These are phyloP conservation scores for Chenopodium quinoa DNA, from an alignment of 148 eudicot genomes.

Conservation along the genomic window DNA sequence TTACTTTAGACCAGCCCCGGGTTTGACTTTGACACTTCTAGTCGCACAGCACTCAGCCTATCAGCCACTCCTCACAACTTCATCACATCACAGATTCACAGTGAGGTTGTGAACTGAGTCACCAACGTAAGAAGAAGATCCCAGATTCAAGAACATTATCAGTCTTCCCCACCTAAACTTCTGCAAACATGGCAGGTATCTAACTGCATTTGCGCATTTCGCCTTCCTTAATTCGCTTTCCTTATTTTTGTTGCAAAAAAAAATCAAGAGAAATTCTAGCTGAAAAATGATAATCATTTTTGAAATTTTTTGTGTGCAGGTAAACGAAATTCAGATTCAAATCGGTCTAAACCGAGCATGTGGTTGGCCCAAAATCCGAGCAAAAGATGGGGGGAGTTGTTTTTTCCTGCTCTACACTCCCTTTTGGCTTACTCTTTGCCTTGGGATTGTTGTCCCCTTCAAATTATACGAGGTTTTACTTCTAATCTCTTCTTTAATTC, in stretches of 20 bases:
- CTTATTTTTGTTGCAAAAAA: background rate
- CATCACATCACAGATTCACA: background rate
- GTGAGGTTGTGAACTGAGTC: background rate
- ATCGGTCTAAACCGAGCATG: conserved; percentile 10
- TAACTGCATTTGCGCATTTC: background rate
- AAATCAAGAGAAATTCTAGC: background rate
- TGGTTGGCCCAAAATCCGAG: conserved; percentile 84
- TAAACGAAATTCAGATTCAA: conserved; percentile 18
- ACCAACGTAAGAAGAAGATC: background rate
- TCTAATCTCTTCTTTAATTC: background rate
- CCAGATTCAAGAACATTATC: background rate
- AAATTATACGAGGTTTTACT: conserved; percentile 74
- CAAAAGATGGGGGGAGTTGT: conserved; percentile 94
- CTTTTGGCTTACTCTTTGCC: conserved; percentile 94
- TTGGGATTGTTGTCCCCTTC: conserved; percentile 85
- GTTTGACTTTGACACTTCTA: no score
- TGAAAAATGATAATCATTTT: background rate
- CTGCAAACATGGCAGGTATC: conserved; percentile 14
- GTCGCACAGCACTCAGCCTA: no score
- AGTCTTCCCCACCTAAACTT: background rate
- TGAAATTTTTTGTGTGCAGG: conserved; percentile 7
- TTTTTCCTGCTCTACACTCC: conserved; percentile 84
- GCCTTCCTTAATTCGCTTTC: conserved; percentile 4
- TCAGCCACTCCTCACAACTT: background rate
- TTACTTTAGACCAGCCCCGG: no score